These are phyloP conservation scores for Amoeboradix gromovi DNA, from an alignment of 371 early-diverging fungal genomes.

Conservation along the genomic window DNA sequence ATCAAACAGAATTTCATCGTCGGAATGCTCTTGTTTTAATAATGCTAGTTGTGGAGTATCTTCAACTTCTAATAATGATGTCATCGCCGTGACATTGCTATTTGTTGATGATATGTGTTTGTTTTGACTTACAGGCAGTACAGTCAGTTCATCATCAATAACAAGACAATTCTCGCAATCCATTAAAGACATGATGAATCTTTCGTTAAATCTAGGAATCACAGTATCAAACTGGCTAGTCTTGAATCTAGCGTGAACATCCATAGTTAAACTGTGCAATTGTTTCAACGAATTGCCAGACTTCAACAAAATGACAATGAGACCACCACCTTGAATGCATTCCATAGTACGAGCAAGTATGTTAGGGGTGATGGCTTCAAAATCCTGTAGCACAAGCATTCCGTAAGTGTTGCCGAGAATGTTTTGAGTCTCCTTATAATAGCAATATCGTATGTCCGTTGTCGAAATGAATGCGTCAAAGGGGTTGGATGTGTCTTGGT, in stretches of 20 bases:
- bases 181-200: slow-evolving; percentile 78
- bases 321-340: slow-evolving; percentile 95
- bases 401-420: slow-evolving; percentile 95
- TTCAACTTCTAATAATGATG: not conserved
- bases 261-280: slow-evolving; percentile 91
- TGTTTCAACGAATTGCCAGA: slow-evolving; percentile 80
- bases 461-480: slow-evolving; percentile 80
- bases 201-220: slow-evolving; percentile 83
- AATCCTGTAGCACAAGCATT: slow-evolving; percentile 95
- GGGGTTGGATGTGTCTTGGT: slow-evolving; percentile 70
- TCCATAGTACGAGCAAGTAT: slow-evolving; percentile 86
- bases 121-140: slow-evolving; percentile 52
- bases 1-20: slow-evolving; percentile 11
- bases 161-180: slow-evolving; percentile 69
- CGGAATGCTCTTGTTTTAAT: slow-evolving; percentile 48
- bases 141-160: slow-evolving; percentile 83
- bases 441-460: slow-evolving; percentile 80
- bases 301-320: slow-evolving; percentile 69
- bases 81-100: not conserved
- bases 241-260: slow-evolving; percentile 72
- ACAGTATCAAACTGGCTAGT: slow-evolving; percentile 77
- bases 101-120: slow-evolving; percentile 11
- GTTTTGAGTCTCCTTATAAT: slow-evolving; percentile 94
- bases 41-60: slow-evolving; percentile 30
- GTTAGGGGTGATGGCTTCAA: slow-evolving; percentile 94